These are phyloP conservation scores for Coffea canephora DNA, from an alignment of 257 asterid species.

Conservation along the genomic window DNA sequence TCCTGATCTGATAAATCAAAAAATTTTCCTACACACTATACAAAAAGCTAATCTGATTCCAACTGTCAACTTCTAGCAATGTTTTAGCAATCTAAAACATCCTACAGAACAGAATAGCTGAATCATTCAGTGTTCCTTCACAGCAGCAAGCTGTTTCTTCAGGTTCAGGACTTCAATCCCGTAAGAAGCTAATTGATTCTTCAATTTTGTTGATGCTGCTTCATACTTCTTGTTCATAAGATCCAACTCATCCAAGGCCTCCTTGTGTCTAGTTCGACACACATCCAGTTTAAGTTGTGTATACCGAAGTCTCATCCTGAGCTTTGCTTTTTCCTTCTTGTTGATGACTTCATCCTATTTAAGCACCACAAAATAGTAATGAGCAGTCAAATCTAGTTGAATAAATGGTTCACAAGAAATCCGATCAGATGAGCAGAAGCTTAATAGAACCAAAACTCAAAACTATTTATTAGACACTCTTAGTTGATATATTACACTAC, in stretches of 20 bases:
- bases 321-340: slow-evolving; percentile 47
- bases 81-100: background rate
- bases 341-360: slow-evolving; percentile 43
- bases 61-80: background rate
- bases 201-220: slow-evolving; percentile 53
- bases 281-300: slow-evolving; percentile 61
- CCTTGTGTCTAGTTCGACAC: slow-evolving; percentile 42
- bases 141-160: slow-evolving; percentile 50
- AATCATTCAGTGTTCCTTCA: slow-evolving; percentile 15
- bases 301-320: slow-evolving; percentile 61
- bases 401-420: background rate
- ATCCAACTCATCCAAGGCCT: slow-evolving; percentile 43
- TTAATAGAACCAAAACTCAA: background rate
- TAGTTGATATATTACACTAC: background rate
- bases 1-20: background rate
- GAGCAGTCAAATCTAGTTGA: background rate
- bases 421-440: background rate
- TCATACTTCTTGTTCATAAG: slow-evolving; percentile 49
- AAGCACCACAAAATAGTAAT: background rate
- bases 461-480: background rate
- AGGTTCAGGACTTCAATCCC: slow-evolving; percentile 53
- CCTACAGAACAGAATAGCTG: background rate
- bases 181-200: slow-evolving; percentile 46
- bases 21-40: background rate
- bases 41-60: background rate